Conservation (phyloP, 257 asterid genomes). For the Solanum clarkiae region DNA sequence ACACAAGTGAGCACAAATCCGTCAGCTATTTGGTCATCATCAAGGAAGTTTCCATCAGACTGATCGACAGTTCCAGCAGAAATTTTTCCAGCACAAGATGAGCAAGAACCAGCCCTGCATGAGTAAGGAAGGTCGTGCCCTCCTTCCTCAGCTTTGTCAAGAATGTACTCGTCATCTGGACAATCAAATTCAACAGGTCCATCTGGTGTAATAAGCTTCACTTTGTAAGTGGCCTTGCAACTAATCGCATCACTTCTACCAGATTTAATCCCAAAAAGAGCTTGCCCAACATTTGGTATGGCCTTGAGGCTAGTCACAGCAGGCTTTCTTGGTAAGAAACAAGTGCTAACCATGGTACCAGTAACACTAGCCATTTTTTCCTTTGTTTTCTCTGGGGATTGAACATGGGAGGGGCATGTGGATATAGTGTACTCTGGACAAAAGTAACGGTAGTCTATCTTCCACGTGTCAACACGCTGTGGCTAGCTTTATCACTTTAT, state of each 20-base stretch:
- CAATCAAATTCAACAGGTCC: slow-evolving; percentile 35
- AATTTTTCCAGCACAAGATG: slow-evolving; percentile 69
- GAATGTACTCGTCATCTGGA: slow-evolving; percentile 39
- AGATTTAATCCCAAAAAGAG: slow-evolving; percentile 16
- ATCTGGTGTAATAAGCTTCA: slow-evolving; percentile 39
- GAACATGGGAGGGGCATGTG: slow-evolving; percentile 17
- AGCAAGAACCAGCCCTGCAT: slow-evolving; percentile 90
- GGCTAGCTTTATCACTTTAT: slow-evolving; percentile 5
- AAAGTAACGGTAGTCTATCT: not conserved
- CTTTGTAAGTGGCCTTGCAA: slow-evolving; percentile 60
- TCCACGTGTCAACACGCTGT: slow-evolving; percentile 7
- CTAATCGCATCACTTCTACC: slow-evolving; percentile 22
- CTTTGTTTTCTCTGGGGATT: not conserved
- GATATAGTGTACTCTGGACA: slow-evolving; percentile 31
- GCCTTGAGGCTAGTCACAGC: slow-evolving; percentile 23
- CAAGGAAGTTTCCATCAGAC: slow-evolving; percentile 60
- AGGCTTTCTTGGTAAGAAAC: slow-evolving; percentile 43
- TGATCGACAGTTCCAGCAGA: slow-evolving; percentile 53
- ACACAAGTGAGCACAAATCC: slow-evolving; percentile 77
- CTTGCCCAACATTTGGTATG: slow-evolving; percentile 6
- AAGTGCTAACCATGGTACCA: slow-evolving; percentile 40
- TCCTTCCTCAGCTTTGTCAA: slow-evolving; percentile 61
- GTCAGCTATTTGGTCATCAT: slow-evolving; percentile 35
- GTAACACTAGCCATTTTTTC: slow-evolving; percentile 43
- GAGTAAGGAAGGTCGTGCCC: slow-evolving; percentile 66